phyloP scores from a whole-genome alignment of 108 stramenopile species.

The Conticribra guillardii region DNA sequence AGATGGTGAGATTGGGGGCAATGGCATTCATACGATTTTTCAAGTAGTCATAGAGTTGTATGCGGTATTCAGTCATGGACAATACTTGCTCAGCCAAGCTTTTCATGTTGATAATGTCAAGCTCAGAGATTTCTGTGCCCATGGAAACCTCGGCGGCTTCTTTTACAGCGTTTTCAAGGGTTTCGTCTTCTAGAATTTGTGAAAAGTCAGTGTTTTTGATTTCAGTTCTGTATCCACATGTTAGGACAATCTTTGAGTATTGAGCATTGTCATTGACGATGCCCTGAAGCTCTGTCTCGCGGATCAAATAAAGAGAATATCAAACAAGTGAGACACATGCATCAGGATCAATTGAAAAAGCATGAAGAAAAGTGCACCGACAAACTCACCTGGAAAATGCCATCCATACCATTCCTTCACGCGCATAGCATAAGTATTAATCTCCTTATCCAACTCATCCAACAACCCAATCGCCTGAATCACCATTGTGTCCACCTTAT shows the following conservation, averaged over 20 bases:
- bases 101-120: constrained; percentile 94
- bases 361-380: not conserved
- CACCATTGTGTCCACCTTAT: constrained; percentile 99
- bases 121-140: constrained; percentile 98
- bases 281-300: constrained; percentile 83
- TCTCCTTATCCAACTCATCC: constrained; percentile 99
- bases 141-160: constrained; percentile 98
- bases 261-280: constrained; percentile 97
- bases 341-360: not conserved
- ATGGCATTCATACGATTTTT: constrained; percentile 99
- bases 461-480: constrained; percentile 99
- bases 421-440: constrained; percentile 99
- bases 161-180: constrained; percentile 87
- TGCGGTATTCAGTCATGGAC: constrained; percentile 96
- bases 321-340: not conserved
- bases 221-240: constrained; percentile 89
- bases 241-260: constrained; percentile 94
- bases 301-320: constrained; percentile 1
- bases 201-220: constrained; percentile 87
- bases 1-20: constrained; percentile 99
- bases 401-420: constrained; percentile 99
- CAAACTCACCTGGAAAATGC: constrained; percentile 94
- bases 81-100: constrained; percentile 96
- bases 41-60: constrained; percentile 97
- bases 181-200: constrained; percentile 92